Evolutionary conservation across 1,284 basidiomycete genomes (phyloP), one percentile per base, ranked within the genome.

Genomic region (Austroboletus rostrupii): DNA sequence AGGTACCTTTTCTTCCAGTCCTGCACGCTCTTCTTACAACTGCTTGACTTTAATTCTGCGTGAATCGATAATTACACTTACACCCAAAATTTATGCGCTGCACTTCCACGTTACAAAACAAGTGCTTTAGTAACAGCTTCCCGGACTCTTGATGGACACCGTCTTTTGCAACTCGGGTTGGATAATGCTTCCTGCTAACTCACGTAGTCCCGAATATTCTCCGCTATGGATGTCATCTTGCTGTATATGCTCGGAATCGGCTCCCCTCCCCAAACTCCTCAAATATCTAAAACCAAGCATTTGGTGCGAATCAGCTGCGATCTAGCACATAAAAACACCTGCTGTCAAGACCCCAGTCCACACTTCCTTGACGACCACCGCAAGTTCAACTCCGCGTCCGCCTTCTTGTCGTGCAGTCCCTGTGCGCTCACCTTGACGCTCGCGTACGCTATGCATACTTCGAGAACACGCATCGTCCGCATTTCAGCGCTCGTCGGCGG

Each of bases 301-400:
- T 48, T n/a, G 9, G 33, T 11, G 42, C n/a, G 36, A 33, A 21
- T 16, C n/a, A n/a, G 1, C 29, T 9, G 11, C 32, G 16, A 48
- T 11, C 20, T 7, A 17, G 5, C 21, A n/a, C n/a, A n/a, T n/a
- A n/a, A n/a, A n/a, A n/a, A n/a, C n/a, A n/a, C n/a, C n/a, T 45
- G 60, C 60, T 38, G 62, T 59, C 8, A 61, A 32, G 7, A 61
- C 60, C 0, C 62, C 60, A 17, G 62, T 65, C 60, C 57, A 67
- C 14, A 54, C 60, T 21, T 49, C 50, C 29, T 26, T 38, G 20
- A 53, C 38, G 7, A 67, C 39, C 23, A 47, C 53, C 14, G 44
- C 41, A 8, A n/a, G n/a, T 49, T 33, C n/a, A n/a, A n/a, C 35
- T 59, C 54, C 9, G 59, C 12, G 21, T 62, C 60, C 21, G 43